Evolutionary conservation across 805 yeast genomes (phyloP), one percentile per base, ranked within the genome.

Genomic region (Candida boleticola): DNA sequence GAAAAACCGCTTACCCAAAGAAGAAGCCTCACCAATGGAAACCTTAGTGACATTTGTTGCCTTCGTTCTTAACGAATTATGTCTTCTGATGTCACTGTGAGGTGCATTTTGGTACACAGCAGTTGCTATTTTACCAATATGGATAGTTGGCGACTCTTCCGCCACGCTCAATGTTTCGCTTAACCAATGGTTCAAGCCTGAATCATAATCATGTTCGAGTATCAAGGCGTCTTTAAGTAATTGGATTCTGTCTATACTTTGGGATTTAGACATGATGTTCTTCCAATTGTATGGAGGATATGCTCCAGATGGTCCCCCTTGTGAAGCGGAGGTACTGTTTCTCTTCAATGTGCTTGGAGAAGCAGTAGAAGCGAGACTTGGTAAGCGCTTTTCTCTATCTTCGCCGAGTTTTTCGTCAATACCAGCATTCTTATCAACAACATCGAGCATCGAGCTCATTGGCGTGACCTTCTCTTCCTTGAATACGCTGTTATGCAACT

Each of bases 101-200:
- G 77, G 69, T 1, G 86, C 85, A 52, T 82, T 80, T 29, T 78
- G 80, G 57, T 82, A 83, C 1, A 88, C 89, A 41, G 75, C 79
- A 23, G 76, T 66, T 2, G 84, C 89, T 46, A 80, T 74, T 16
- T 69, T 70, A 0, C 82, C 81, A 38, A 75, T 66, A 44, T 61
- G 74, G 21, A 68, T 69, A 43, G 51, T 63, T n/a, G 65, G 55
- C 7, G 62, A 50, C 25, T 50, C 53, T 36, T 60, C 63, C 1
- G 63, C 61, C 53, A 50, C 68, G 55, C 48, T 72, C 59, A 66
- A 67, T 50, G 71, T 65, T 60, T 55, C 79, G 56, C 51, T 57
- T 55, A 81, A 64, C 83, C 86, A 83, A 1, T 69, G 63, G 19
- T 71, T 71, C n/a, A 83, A 58, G 1, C 87, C 87, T 0, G 82